These are phyloP conservation scores for Populus simonii DNA, from an alignment of 345 rosid species.

Conservation along the genomic window DNA sequence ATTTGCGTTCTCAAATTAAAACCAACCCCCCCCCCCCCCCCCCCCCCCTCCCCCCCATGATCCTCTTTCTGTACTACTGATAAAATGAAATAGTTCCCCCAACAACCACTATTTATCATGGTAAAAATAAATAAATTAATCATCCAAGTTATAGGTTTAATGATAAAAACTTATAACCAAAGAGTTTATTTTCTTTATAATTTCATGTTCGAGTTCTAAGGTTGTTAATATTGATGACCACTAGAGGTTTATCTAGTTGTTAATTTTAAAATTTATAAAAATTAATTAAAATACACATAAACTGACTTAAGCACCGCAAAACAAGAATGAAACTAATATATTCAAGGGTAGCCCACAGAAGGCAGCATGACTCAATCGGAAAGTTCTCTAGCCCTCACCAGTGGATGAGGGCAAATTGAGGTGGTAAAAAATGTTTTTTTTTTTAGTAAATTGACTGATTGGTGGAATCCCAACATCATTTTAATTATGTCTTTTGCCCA, in stretches of 20 bases:
- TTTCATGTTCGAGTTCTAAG: fast-evolving
- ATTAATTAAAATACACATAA: no score
- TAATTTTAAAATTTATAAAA: fast-evolving
- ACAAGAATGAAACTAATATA: no score
- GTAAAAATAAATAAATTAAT: no score
- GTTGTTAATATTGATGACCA: no score
- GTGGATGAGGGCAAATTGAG: conserved; percentile 3
- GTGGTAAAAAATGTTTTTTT: background rate
- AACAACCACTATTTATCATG: no score
- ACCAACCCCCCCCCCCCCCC: no score
- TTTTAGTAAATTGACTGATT: background rate
- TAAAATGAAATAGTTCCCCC: no score
- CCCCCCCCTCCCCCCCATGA: no score
- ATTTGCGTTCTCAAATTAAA: no score
- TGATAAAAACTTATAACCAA: fast-evolving
- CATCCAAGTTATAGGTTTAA: no score
- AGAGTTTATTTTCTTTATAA: fast-evolving
- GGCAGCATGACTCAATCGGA: conserved; percentile 4
- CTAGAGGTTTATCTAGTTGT: fast-evolving
- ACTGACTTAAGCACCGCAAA: no score
- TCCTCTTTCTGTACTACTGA: no score
- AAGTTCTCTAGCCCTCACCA: conserved; percentile 16
- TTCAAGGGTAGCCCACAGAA: conserved; percentile 11
- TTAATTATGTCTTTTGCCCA: conserved; percentile 25
- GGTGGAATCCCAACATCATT: conserved; percentile 21